A percentile compares a stretch with the other conserved stretches of the same genome.
Evolutionary conservation across 768 basidiomycete species (phyloP).

Genomic region (Strobilomyces dryophilus): DNA sequence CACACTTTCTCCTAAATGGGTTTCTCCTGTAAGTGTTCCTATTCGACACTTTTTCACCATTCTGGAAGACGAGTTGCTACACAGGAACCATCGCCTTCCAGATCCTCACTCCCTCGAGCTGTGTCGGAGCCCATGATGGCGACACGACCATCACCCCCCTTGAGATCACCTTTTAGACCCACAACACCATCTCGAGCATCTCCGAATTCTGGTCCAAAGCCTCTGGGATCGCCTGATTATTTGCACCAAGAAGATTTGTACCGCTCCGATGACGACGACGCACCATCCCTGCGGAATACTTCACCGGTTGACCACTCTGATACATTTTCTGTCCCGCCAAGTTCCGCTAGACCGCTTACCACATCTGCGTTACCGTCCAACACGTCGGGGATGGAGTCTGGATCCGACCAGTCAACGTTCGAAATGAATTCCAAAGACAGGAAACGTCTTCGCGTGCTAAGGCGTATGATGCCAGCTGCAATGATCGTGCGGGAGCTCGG

Average conservation of each 20-base stretch:
- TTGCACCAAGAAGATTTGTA: slow-evolving; percentile 14
- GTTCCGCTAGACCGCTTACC: slow-evolving; percentile 12
- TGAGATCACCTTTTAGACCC: slow-evolving; percentile 1
- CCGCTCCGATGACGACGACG: slow-evolving; percentile 8
- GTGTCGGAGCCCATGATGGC: slow-evolving; percentile 11
- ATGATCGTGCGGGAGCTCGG: slow-evolving; percentile 40
- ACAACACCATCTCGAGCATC: slow-evolving; percentile 3
- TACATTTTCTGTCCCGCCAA: slow-evolving; percentile 10
- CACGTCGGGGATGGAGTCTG: slow-evolving; percentile 13
- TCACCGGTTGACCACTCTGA: slow-evolving; percentile 3
- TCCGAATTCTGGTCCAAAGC: background rate
- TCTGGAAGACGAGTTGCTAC: background rate
- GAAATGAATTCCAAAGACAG: slow-evolving; percentile 30
- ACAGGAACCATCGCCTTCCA: slow-evolving; percentile 8
- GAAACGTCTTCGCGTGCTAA: slow-evolving; percentile 37
- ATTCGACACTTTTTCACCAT: background rate
- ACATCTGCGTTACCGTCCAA: slow-evolving; percentile 20
- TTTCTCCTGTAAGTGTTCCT: slow-evolving; percentile 12
- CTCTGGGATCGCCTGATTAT: slow-evolving; percentile 10
- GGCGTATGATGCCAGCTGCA: slow-evolving; percentile 51
- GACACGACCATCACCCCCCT: slow-evolving; percentile 1
- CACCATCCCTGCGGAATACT: background rate
- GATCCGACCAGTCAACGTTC: slow-evolving; percentile 14
- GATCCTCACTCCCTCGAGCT: slow-evolving; percentile 3
- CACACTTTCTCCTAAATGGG: background rate